Percentiles rank a stretch among this genome's conserved stretches.
Conservation (phyloP, 106 monocot genomes). For the Platanthera zijinensis region DNA sequence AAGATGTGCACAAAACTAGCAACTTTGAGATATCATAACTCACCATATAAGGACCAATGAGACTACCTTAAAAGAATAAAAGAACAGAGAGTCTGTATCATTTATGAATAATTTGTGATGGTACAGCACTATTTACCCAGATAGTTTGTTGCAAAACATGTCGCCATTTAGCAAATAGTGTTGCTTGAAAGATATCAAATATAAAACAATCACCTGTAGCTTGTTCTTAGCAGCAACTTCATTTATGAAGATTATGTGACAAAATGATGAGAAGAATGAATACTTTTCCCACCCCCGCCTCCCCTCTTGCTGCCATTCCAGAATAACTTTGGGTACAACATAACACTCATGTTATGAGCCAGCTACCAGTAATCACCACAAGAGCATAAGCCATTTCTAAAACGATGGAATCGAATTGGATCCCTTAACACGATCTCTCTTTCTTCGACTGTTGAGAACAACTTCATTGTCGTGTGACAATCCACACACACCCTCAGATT, state of each 20-base stretch:
- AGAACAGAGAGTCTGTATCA: background rate
- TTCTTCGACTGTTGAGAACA: conserved; percentile 23
- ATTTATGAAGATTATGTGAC: background rate
- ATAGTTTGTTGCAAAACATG: background rate
- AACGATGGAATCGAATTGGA: conserved; percentile 42
- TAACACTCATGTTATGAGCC: background rate
- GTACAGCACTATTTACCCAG: background rate
- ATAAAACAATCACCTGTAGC: background rate
- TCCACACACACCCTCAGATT: conserved; percentile 37
- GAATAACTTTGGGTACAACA: background rate
- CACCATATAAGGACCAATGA: background rate
- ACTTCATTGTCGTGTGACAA: conserved; percentile 43
- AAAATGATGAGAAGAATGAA: background rate
- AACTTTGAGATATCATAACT: background rate
- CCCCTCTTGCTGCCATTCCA: background rate
- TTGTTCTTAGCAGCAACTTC: background rate
- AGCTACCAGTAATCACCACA: conserved; percentile 43
- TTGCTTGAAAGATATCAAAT: background rate
- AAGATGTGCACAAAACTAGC: background rate
- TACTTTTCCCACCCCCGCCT: background rate
- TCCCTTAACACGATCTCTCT: conserved; percentile 49
- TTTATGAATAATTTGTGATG: background rate
- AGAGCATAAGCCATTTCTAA: conserved; percentile 42
- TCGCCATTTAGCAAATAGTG: background rate
- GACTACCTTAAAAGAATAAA: background rate